phyloP scores from a whole-genome alignment of 2,329 filamentous ascomycete species.

The Hypoxylon sp. region DNA sequence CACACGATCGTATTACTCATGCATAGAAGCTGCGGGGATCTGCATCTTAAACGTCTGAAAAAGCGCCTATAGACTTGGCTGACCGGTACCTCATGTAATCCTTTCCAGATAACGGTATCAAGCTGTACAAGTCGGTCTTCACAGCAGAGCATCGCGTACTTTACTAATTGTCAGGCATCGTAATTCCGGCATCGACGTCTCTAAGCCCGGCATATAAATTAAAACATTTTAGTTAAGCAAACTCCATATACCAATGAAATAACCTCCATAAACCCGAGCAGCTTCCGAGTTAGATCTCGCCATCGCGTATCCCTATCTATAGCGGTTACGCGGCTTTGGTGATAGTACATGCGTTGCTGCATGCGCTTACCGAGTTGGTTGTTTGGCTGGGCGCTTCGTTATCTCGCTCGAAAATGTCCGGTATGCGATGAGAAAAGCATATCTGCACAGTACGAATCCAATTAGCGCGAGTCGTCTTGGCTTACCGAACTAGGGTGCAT shows the following conservation, averaged over 20 bases:
- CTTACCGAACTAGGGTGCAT: slow-evolving; percentile 33
- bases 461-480: slow-evolving; percentile 28
- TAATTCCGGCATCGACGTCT: not conserved
- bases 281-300: not conserved
- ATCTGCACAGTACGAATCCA: slow-evolving; percentile 31
- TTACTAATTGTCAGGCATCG: slow-evolving; percentile 9
- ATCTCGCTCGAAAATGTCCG: slow-evolving; percentile 28
- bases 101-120: slow-evolving; percentile 5
- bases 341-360: slow-evolving; percentile 23
- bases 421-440: slow-evolving; percentile 14
- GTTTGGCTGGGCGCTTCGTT: slow-evolving; percentile 33
- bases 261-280: not conserved
- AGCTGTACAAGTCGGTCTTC: slow-evolving; percentile 8
- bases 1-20: slow-evolving; percentile 27
- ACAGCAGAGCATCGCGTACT: slow-evolving; percentile 22
- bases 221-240: not conserved
- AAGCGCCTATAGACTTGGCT: slow-evolving; percentile 17
- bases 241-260: not conserved
- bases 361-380: slow-evolving; percentile 27
- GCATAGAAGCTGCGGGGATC: slow-evolving; percentile 33
- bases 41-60: slow-evolving; percentile 22
- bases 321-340: slow-evolving; percentile 29
- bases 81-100: not conserved
- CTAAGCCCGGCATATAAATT: not conserved
- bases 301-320: slow-evolving; percentile 16